Evolutionary conservation across 257 asterid species (phyloP).

Genomic region (Penstemon newberryi): DNA sequence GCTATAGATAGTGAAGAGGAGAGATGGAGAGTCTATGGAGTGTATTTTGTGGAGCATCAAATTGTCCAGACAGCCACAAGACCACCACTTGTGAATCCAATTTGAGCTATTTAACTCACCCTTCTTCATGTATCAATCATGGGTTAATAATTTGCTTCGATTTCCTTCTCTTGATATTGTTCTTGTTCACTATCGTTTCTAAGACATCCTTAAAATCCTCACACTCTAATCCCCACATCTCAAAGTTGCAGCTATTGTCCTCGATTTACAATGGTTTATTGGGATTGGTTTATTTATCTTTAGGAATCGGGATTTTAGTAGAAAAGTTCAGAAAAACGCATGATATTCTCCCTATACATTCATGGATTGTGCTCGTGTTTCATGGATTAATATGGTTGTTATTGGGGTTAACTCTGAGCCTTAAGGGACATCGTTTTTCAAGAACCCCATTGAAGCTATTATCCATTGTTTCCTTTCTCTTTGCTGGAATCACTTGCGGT

Average conservation of each 20-base stretch:
- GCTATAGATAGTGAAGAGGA: conserved; percentile 22
- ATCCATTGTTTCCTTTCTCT: conserved; percentile 52
- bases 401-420: conserved; percentile 56
- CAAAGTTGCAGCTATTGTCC: conserved; percentile 54
- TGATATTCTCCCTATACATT: conserved; percentile 48
- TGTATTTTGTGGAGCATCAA: conserved; percentile 53
- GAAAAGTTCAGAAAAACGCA: conserved; percentile 39
- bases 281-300: conserved; percentile 44
- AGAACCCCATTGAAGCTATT: conserved; percentile 54
- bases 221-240: conserved; percentile 24
- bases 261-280: conserved; percentile 61
- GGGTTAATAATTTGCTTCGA: conserved; percentile 45
- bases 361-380: conserved; percentile 56
- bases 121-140: conserved; percentile 66
- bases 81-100: conserved; percentile 34
- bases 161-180: conserved; percentile 48
- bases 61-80: conserved; percentile 29
- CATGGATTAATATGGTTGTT: conserved; percentile 70
- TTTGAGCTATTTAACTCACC: conserved; percentile 33
- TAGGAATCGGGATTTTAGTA: conserved; percentile 63
- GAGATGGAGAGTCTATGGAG: conserved; percentile 63
- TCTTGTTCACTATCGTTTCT: conserved; percentile 40
- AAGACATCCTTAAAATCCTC: conserved; percentile 44
- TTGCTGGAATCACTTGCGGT: conserved; percentile 52
- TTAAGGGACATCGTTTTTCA: conserved; percentile 55